These are phyloP conservation scores for Magnaporthiopsis rhizophila DNA, from an alignment of 2,329 filamentous ascomycete species.

Conservation along the genomic window DNA sequence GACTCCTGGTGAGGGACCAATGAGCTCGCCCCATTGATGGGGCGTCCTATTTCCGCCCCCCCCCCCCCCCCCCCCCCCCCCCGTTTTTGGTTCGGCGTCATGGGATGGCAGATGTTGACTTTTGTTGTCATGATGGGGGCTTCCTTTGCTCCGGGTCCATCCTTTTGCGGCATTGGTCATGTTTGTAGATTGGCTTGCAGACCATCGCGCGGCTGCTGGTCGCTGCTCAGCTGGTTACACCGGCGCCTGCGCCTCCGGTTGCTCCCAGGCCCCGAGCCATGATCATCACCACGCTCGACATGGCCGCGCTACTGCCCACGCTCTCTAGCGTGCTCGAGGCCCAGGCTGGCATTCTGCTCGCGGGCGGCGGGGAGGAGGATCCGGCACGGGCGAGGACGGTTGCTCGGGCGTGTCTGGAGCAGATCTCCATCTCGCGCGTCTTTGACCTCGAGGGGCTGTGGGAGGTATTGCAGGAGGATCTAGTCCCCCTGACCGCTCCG, in stretches of 20 bases:
- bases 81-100: too few species aligned
- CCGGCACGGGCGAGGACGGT: slow-evolving; percentile 19
- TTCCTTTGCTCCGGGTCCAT: too few species aligned
- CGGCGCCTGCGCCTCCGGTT: not conserved
- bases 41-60: not conserved
- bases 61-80: too few species aligned
- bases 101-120: too few species aligned
- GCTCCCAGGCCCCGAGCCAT: slow-evolving; percentile 21
- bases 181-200: slow-evolving; percentile 39
- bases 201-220: slow-evolving; percentile 33
- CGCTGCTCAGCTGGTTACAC: slow-evolving; percentile 10
- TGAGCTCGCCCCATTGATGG: not conserved
- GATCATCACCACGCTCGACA: slow-evolving; percentile 41
- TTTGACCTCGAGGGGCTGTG: slow-evolving; percentile 52
- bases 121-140: too few species aligned
- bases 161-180: too few species aligned
- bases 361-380: slow-evolving; percentile 8
- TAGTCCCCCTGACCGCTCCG: slow-evolving; percentile 1
- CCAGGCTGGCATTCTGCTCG: slow-evolving; percentile 21
- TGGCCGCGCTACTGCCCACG: slow-evolving; percentile 29
- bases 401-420: slow-evolving; percentile 30
- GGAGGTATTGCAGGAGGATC: slow-evolving; percentile 46
- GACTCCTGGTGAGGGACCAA: slow-evolving; percentile 32
- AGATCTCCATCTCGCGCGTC: slow-evolving; percentile 45
- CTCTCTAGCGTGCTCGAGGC: slow-evolving; percentile 32